Percentiles rank a stretch among this genome's conserved stretches.
Conservation (phyloP, 2,329 filamentous ascomycete species). For the Trichoderma lentiforme region DNA sequence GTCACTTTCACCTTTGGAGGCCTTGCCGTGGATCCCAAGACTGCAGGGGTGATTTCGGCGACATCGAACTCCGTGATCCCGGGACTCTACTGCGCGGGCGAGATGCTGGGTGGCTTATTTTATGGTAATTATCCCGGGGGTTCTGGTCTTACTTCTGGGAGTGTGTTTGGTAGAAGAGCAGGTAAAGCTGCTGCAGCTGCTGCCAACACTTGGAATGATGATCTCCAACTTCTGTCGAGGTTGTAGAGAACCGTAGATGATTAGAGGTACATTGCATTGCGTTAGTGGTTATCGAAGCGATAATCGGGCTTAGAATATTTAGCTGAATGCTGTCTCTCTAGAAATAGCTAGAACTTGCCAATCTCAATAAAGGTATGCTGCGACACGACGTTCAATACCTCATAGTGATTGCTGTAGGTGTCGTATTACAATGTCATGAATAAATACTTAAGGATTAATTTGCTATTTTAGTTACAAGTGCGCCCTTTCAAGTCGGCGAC, state of each 20-base stretch:
- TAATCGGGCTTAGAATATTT: background rate
- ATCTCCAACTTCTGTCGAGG: background rate
- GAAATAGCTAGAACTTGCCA: background rate
- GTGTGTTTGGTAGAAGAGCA: conserved; percentile 47
- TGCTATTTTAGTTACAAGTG: too few relatives aligned
- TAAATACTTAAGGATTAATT: too few relatives aligned
- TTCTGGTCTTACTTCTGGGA: conserved; percentile 57
- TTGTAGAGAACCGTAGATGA: background rate
- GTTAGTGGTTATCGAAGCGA: background rate
- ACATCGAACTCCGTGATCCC: conserved; percentile 44
- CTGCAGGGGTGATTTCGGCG: conserved; percentile 49
- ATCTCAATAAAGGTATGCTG: background rate
- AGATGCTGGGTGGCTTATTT: conserved; percentile 65
- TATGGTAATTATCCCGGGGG: conserved; percentile 63
- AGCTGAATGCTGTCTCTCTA: background rate
- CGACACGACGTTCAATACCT: background rate
- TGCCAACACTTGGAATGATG: background rate
- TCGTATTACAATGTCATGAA: too few relatives aligned
- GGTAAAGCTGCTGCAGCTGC: conserved; percentile 34
- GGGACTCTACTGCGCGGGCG: conserved; percentile 58
- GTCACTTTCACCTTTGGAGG: conserved; percentile 69
- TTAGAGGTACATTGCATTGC: background rate
- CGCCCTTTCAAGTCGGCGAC: too few relatives aligned
- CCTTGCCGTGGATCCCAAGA: conserved; percentile 53
- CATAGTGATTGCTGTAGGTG: too few relatives aligned